Evolutionary conservation across 768 basidiomycete genomes (phyloP), one percentile per base, ranked within the genome.

Genomic region (Termitomyces sp.): DNA sequence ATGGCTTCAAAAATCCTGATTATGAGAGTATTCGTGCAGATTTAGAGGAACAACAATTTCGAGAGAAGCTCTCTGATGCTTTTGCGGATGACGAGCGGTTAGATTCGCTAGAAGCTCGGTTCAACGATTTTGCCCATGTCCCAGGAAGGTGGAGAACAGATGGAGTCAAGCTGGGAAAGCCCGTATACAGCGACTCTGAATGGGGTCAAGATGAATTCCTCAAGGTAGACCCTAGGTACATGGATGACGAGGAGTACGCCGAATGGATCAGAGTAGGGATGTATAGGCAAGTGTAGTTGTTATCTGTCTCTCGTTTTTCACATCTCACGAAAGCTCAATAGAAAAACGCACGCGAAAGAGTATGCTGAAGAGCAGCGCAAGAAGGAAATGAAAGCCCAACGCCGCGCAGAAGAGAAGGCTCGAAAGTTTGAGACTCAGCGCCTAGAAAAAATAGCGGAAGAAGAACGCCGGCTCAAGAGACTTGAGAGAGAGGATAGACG

Each of bases 161-260:
- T 14, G 63, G 63, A 16, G 63, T 69, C 43, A 68, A 74, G 56
- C 66, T 57, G 53, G 49, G 66, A 44, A 58, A 68, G 57, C 59
- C 58, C 57, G 50, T 67, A 41, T 59, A 62, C 56, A 61, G 67
- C 64, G 62, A 61, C 35, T 26, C 16, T 63, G 58, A 54, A 36
- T 13, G 63, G 57, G 64, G 49, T 48, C 70, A 69, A 57, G 75
- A 79, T 63, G 72, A 72, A 32, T 71, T 77, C 64, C 61, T 73
- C 71, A 84, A 69, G 64, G 73, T 71, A 68, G 78, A 72, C 65
- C 82, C 74, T 43, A 70, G 67, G 36, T 50, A 68, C 50, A 88
- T 95, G 88, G 86, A 88, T 60, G 93, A 95, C 8, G 89, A 95
- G 64, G 87, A 92, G 60, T 96, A 96, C 64, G 83, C 88, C 1